Conservation (phyloP, 2,329 filamentous ascomycete species). For the Pseudopyrenochaeta lycopersici region DNA sequence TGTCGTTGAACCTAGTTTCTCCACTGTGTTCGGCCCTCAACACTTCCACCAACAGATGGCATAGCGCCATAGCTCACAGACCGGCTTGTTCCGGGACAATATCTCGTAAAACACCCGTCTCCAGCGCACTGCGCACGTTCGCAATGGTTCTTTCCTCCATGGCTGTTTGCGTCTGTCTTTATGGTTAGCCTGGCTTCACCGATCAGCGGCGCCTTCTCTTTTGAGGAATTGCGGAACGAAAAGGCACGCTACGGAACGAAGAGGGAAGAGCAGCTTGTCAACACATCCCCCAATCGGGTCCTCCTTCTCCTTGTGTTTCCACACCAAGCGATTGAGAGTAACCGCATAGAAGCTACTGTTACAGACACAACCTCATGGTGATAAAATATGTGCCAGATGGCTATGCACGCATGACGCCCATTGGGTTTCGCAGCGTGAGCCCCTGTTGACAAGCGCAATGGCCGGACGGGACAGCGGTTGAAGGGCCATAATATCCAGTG, state of each 20-base stretch:
- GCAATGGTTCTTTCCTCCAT: conserved; percentile 81
- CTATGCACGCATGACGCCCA: neutral
- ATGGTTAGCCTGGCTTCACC: conserved; percentile 16
- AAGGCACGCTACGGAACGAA: conserved; percentile 5
- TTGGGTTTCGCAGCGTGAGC: neutral
- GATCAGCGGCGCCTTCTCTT: conserved; percentile 18
- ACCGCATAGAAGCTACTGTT: neutral
- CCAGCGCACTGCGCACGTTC: conserved; percentile 72
- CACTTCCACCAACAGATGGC: too few relatives aligned
- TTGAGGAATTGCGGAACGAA: conserved; percentile 4
- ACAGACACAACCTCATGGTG: neutral
- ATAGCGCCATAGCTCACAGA: conserved; percentile 33
- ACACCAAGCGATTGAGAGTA: neutral
- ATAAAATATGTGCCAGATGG: neutral
- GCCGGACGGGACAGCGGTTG: neutral
- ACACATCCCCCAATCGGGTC: neutral
- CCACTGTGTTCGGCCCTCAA: too few relatives aligned
- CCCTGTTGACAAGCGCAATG: neutral
- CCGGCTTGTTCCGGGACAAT: conserved; percentile 76
- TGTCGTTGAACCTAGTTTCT: neutral
- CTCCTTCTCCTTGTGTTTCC: neutral
- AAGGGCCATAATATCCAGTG: neutral
- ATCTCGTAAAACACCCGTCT: conserved; percentile 69
- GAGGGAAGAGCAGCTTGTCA: conserved; percentile 10
- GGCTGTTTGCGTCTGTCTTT: conserved; percentile 58